phyloP scores from a whole-genome alignment of 805 yeast species.

The Ascoidea tarda region DNA sequence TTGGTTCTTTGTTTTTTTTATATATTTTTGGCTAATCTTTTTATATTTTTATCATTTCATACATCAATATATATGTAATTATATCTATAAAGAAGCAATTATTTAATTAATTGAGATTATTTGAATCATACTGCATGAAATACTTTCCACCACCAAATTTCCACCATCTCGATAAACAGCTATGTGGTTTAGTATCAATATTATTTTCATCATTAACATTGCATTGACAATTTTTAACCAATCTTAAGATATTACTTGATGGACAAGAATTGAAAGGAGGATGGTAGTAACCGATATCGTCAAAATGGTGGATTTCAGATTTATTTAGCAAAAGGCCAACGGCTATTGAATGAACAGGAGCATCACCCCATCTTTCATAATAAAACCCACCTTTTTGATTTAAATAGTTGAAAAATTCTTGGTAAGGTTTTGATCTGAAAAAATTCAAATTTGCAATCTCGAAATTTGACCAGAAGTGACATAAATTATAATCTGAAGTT shows the following conservation, averaged over 20 bases:
- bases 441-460: conserved; percentile 63
- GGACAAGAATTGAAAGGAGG: conserved; percentile 57
- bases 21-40: no score
- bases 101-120: no score
- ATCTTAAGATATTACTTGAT: conserved; percentile 29
- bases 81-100: no score
- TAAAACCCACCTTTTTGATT: conserved; percentile 66
- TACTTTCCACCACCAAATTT: conserved; percentile 46
- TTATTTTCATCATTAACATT: conserved; percentile 28
- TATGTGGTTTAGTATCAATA: conserved; percentile 30
- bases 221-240: conserved; percentile 50
- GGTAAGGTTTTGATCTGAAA: conserved; percentile 53
- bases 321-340: conserved; percentile 43
- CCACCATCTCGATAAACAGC: conserved; percentile 73
- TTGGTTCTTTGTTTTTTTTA: no score
- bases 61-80: no score
- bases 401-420: conserved; percentile 44
- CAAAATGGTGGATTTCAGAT: conserved; percentile 58
- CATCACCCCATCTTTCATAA: conserved; percentile 93
- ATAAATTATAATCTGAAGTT: conserved; percentile 52
- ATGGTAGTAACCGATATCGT: conserved; percentile 73
- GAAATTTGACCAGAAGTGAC: conserved; percentile 84
- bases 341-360: conserved; percentile 76
- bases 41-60: no score
- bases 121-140: conserved; percentile 19